phyloP scores from a whole-genome alignment of 1,139 yeast genomes.

The Blastobotrys persicus region DNA sequence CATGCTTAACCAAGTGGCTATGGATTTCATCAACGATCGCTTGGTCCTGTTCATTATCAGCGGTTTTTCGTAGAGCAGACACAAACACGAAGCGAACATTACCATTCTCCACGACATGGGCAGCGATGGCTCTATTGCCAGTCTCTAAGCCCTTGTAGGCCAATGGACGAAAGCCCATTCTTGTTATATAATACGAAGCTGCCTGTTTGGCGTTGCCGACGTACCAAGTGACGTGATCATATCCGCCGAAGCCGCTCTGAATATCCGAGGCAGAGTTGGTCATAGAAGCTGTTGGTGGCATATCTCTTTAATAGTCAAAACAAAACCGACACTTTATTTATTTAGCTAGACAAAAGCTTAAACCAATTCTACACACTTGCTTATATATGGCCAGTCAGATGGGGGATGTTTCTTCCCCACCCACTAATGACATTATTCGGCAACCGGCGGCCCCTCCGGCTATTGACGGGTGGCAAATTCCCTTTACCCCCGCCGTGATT shows the following conservation, averaged over 20 bases:
- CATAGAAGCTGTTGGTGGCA: slow-evolving; percentile 1
- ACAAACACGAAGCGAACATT: slow-evolving; percentile 54
- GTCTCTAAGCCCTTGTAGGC: slow-evolving; percentile 70
- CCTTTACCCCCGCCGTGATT: background rate
- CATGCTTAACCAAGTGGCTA: slow-evolving; percentile 48
- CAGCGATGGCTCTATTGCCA: slow-evolving; percentile 53
- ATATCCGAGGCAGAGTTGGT: background rate
- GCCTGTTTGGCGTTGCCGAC: slow-evolving; percentile 67
- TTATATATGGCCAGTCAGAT: background rate
- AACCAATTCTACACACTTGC: background rate
- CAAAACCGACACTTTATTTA: too few relatives aligned
- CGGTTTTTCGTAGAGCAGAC: slow-evolving; percentile 38
- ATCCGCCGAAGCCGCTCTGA: slow-evolving; percentile 30
- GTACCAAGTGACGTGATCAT: slow-evolving; percentile 57
- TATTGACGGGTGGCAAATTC: background rate
- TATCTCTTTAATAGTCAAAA: background rate
- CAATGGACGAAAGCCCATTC: slow-evolving; percentile 61
- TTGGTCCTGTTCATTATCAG: slow-evolving; percentile 27
- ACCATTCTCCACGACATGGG: slow-evolving; percentile 64
- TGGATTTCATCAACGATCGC: slow-evolving; percentile 42
- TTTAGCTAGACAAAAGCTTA: background rate
- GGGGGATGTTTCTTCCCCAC: too few relatives aligned
- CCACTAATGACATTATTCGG: too few relatives aligned
- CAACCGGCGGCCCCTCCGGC: background rate
- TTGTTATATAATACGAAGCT: slow-evolving; percentile 51